A percentile compares a stretch with the other conserved stretches of the same genome.
Conservation (phyloP, 352 stramenopile genomes). For the Pythium monospermum region DNA sequence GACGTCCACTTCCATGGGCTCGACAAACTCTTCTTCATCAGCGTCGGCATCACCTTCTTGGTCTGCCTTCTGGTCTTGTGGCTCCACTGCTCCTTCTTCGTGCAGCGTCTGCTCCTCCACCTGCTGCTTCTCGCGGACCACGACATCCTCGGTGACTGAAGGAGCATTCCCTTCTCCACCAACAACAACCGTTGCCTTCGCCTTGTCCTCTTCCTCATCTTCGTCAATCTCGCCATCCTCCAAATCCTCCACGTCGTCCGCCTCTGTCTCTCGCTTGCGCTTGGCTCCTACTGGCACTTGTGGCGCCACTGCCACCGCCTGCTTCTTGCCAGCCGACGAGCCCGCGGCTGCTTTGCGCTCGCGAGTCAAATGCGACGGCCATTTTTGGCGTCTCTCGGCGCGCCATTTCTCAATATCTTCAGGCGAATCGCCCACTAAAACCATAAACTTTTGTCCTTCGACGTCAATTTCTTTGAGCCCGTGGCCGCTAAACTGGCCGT, state of each 20-base stretch:
- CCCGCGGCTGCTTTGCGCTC: constrained; percentile 14
- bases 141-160: neutral
- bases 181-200: neutral
- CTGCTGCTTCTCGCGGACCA: constrained; percentile 20
- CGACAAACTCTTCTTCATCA: constrained; percentile 15
- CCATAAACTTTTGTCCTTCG: constrained; percentile 84
- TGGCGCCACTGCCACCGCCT: neutral
- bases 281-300: constrained; percentile 21
- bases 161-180: neutral
- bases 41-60: constrained; percentile 9
- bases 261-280: constrained; percentile 42
- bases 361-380: constrained; percentile 27
- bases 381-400: constrained; percentile 68
- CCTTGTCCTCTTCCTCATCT: constrained; percentile 10
- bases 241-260: constrained; percentile 27
- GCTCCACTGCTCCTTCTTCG: neutral
- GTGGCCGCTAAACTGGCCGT: constrained; percentile 62
- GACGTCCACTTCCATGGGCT: constrained; percentile 2
- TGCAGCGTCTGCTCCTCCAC: constrained; percentile 21
- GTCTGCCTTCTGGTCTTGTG: neutral
- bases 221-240: constrained; percentile 61
- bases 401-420: constrained; percentile 81
- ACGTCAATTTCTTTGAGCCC: constrained; percentile 81
- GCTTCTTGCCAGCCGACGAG: neutral
- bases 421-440: constrained; percentile 74